These are phyloP conservation scores for Xylaria multiplex DNA, from an alignment of 2,329 filamentous ascomycete species.

Conservation along the genomic window DNA sequence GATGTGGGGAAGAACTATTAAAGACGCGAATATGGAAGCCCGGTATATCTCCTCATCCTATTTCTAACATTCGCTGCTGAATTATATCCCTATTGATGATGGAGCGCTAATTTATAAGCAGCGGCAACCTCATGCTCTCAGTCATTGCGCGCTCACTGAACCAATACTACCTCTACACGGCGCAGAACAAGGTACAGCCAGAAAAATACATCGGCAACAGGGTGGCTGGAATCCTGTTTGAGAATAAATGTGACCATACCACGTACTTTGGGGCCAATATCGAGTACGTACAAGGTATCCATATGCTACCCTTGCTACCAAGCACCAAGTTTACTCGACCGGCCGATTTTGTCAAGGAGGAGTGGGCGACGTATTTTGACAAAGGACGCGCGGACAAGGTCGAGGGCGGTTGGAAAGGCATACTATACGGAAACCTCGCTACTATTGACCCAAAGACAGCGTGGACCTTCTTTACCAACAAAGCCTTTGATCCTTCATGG, in stretches of 20 bases:
- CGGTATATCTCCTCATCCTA: constrained; percentile 55
- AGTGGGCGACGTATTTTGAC: constrained; percentile 84
- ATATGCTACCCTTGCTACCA: constrained; percentile 76
- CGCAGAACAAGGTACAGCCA: constrained; percentile 76
- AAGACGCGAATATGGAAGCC: constrained; percentile 82
- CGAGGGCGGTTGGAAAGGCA: constrained; percentile 83
- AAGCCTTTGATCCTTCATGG: constrained; percentile 72
- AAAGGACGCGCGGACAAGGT: constrained; percentile 72
- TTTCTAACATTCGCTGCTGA: not conserved
- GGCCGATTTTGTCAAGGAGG: constrained; percentile 77
- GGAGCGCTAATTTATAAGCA: constrained; percentile 42
- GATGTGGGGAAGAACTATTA: constrained; percentile 87
- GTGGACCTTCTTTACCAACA: constrained; percentile 78
- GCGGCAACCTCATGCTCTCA: constrained; percentile 84
- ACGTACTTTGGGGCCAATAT: constrained; percentile 84
- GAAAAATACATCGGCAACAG: constrained; percentile 83
- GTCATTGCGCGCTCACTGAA: constrained; percentile 78
- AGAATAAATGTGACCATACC: constrained; percentile 94
- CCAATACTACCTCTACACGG: constrained; percentile 83
- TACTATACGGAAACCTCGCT: constrained; percentile 84
- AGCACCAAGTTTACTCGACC: constrained; percentile 72
- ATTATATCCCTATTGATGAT: not conserved
- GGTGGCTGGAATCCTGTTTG: constrained; percentile 77
- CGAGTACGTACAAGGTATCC: constrained; percentile 78
- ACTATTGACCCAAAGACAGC: constrained; percentile 75